phyloP scores from a whole-genome alignment of 2,329 filamentous ascomycete genomes.

The Pseudogymnoascus sp. region DNA sequence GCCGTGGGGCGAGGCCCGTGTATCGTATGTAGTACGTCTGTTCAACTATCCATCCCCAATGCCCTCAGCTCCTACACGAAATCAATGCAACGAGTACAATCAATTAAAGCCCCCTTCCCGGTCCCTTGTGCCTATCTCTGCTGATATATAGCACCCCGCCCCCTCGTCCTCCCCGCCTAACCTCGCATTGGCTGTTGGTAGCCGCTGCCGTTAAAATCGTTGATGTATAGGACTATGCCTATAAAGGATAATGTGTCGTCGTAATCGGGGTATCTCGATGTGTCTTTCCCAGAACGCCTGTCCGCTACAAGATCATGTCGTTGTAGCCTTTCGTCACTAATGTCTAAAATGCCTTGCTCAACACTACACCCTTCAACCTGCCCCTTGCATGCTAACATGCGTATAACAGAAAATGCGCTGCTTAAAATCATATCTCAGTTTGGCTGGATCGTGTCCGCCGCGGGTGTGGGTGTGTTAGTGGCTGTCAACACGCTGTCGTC shows the following conservation, averaged over 20 bases:
- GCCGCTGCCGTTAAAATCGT: background rate
- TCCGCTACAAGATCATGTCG: background rate
- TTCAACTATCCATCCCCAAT: constrained; percentile 2
- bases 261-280: constrained; percentile 6
- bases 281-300: background rate
- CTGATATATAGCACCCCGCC: background rate
- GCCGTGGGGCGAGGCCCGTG: background rate
- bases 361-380: background rate
- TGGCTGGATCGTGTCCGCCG: background rate
- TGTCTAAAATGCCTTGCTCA: constrained; percentile 1
- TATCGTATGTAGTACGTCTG: background rate
- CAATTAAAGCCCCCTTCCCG: background rate
- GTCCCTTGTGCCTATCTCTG: background rate
- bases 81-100: background rate
- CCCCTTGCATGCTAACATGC: background rate
- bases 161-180: background rate
- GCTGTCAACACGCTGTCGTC: constrained; percentile 1
- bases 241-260: background rate
- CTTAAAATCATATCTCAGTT: background rate
- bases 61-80: background rate
- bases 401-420: background rate
- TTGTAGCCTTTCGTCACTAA: background rate
- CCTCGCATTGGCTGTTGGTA: background rate
- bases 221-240: background rate
- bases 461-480: background rate